These are phyloP conservation scores for Paramecium sonneborni DNA, from an alignment of 73 alveolate genomes.

Conservation along the genomic window DNA sequence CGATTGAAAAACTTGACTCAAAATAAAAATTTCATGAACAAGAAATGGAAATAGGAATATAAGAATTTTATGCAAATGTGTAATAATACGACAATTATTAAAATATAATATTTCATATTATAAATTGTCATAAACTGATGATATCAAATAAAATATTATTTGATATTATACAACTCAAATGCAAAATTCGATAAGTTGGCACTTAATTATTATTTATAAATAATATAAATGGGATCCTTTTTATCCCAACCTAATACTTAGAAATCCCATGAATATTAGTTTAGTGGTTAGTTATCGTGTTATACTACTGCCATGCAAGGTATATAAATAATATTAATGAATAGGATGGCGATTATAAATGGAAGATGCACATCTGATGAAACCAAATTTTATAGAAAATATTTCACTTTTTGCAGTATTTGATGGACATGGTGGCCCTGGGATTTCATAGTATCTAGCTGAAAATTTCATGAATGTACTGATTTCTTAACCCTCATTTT, in stretches of 20 bases:
- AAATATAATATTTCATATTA: background rate
- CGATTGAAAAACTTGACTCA: background rate
- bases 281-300: background rate
- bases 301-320: background rate
- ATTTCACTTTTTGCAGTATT: conserved; percentile 28
- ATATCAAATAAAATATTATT: background rate
- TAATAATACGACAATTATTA: background rate
- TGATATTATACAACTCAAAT: background rate
- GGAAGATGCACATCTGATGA: conserved; percentile 35
- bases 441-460: background rate
- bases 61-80: background rate
- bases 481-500: background rate
- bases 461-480: background rate
- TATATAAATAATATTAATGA: background rate
- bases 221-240: background rate
- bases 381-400: background rate
- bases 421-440: conserved; percentile 59
- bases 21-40: background rate
- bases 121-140: background rate
- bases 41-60: background rate
- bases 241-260: background rate
- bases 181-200: background rate
- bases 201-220: background rate
- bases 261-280: background rate
- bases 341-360: conserved; percentile 13